Conservation (phyloP, 1,139 yeast species). For the Taiozyma onychis region DNA sequence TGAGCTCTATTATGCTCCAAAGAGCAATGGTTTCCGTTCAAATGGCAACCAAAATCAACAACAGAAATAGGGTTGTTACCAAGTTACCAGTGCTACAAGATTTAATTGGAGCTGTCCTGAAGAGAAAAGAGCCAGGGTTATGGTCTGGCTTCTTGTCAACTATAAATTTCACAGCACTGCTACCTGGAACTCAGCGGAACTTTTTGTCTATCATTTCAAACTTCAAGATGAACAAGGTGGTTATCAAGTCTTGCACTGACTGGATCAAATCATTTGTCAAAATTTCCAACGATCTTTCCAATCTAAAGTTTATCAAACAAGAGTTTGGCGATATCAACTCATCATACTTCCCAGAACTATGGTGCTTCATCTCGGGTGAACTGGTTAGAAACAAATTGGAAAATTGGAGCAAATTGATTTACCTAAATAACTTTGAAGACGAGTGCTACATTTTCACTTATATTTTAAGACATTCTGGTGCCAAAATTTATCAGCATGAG, state of each 20-base stretch:
- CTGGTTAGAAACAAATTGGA: slow-evolving; percentile 13
- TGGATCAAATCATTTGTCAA: slow-evolving; percentile 4
- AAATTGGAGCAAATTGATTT: slow-evolving; percentile 20
- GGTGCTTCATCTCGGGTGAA: slow-evolving; percentile 17
- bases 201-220: slow-evolving; percentile 7
- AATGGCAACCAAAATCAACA: slow-evolving; percentile 7
- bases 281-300: not conserved
- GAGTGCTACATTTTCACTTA: slow-evolving; percentile 16
- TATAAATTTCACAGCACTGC: slow-evolving; percentile 4
- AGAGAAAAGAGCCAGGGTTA: slow-evolving; percentile 1
- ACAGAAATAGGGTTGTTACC: slow-evolving; percentile 2
- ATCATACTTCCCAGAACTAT: slow-evolving; percentile 14
- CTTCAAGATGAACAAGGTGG: slow-evolving; percentile 4
- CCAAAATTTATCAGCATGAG: slow-evolving; percentile 10
- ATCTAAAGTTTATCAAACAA: slow-evolving; percentile 8
- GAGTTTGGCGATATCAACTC: slow-evolving; percentile 14
- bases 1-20: slow-evolving; percentile 5
- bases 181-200: slow-evolving; percentile 8
- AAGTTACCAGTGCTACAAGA: slow-evolving; percentile 2
- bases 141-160: slow-evolving; percentile 11
- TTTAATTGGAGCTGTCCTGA: slow-evolving; percentile 5
- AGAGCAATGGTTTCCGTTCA: slow-evolving; percentile 7
- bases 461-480: slow-evolving; percentile 16
- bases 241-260: slow-evolving; percentile 7
- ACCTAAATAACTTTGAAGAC: slow-evolving; percentile 18